phyloP scores from a whole-genome alignment of 31 red algal species.

The Asparagopsis taxiformis region DNA sequence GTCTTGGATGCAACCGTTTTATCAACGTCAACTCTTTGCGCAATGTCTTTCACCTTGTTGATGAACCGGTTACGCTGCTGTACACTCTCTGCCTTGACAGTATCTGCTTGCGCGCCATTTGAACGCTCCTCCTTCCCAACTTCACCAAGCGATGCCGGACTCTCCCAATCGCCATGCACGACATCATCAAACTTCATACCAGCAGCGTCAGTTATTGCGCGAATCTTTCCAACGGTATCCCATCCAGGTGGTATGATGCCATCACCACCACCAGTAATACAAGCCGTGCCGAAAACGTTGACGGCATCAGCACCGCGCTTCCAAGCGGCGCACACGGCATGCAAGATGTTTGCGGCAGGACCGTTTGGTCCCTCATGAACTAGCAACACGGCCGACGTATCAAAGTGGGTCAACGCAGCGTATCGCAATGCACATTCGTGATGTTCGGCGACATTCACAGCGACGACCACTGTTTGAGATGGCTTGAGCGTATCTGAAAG shows the following conservation, averaged over 20 bases:
- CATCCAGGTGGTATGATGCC: slow-evolving; percentile 45
- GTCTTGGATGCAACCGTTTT: slow-evolving; percentile 1
- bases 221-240: slow-evolving; percentile 53
- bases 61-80: too few relatives aligned
- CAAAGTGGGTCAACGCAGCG: too few relatives aligned
- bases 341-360: slow-evolving; percentile 2
- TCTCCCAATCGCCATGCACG: too few relatives aligned
- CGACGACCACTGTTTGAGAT: too few relatives aligned
- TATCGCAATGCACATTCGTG: too few relatives aligned
- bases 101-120: background rate
- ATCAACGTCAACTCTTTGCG: slow-evolving; percentile 2
- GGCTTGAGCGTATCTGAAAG: too few relatives aligned
- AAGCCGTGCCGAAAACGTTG: slow-evolving; percentile 23
- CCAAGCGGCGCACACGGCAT: slow-evolving; percentile 1
- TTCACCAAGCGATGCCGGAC: slow-evolving; percentile 4
- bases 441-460: too few relatives aligned
- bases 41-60: background rate
- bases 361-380: too few relatives aligned
- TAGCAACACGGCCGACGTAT: too few relatives aligned
- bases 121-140: background rate
- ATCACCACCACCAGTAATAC: slow-evolving; percentile 16
- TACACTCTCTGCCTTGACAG: too few relatives aligned
- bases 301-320: background rate
- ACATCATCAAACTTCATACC: slow-evolving; percentile 7
- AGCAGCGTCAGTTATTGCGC: slow-evolving; percentile 33